Base-by-base conservation (phyloP, 2,329 filamentous ascomycete species). In the Xylariaceae sp. region DNA sequence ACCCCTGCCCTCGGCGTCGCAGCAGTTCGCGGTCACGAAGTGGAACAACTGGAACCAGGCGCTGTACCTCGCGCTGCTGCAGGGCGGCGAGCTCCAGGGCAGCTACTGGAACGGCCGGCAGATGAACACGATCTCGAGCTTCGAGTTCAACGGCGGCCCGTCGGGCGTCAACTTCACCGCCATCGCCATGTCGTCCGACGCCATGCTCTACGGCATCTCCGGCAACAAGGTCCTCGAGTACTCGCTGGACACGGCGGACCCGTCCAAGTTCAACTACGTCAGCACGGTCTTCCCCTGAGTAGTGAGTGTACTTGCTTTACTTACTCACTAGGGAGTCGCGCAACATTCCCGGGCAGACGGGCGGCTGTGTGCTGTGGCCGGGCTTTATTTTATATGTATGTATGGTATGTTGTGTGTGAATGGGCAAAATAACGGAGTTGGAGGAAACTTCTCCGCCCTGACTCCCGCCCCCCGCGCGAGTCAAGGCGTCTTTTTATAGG, bases 171-270 rank as follows among this genome's bases (percentile, higher is more conserved):
- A 65, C 29, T 67, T 69, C 45, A 63, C 62, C 3, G 55, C 65
- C 21, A 66, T 69, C 51, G 62, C 67, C 3, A 61, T 67, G 54
- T 61, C 63, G 20, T 48, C 56, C 6, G 65, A 69, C 23, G 67
- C 57, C 18, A 65, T 62, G 56, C 64, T 69, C 48, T 69, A 68
- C 47, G 67, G 58, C 18, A 67, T 69, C n/a, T 62, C 65, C 16
- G 53, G 61, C 42, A 56, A 61, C 48, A 42, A 65, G 52, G 61
- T 69, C 29, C 46, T 64, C 16, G 64, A 69, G 48, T 69, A 65
- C 52, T 54, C 56, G 7, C 21, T 69, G 6, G 62, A 66, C 44
- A 56, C 56, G 19, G 45, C 56, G 9, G 42, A 65, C 29, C 65
- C 67, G n/a, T 63, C 65, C 6, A 57, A 53, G 14, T 64, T 69